Percentiles rank a stretch among this genome's conserved stretches.
phyloP scores from a whole-genome alignment of 768 basidiomycete genomes.

The Suillus variegatus region DNA sequence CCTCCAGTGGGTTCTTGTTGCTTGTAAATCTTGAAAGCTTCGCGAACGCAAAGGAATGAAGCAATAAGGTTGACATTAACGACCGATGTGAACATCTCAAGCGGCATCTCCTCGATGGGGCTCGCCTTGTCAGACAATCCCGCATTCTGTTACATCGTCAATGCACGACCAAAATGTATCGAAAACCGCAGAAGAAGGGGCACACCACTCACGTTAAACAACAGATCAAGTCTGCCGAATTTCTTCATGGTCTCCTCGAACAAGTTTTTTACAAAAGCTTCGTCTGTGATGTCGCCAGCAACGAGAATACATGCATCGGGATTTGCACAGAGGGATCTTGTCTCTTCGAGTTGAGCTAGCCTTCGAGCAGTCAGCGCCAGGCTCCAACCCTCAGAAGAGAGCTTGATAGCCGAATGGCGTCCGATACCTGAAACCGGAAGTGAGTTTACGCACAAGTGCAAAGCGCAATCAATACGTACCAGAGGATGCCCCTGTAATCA shows the following conservation, averaged over 20 bases:
- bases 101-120: conserved; percentile 59
- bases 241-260: conserved; percentile 53
- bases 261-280: conserved; percentile 59
- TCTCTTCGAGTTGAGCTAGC: conserved; percentile 56
- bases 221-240: conserved; percentile 71
- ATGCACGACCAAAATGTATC: background rate
- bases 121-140: conserved; percentile 53
- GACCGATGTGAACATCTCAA: conserved; percentile 64
- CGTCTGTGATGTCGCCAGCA: conserved; percentile 65
- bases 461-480: conserved; percentile 40
- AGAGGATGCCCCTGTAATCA: conserved; percentile 84
- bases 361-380: conserved; percentile 68
- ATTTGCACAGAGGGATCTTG: conserved; percentile 44
- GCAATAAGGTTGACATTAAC: conserved; percentile 73
- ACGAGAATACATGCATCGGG: conserved; percentile 42
- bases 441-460: background rate
- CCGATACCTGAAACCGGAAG: conserved; percentile 54
- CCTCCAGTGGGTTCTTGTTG: conserved; percentile 72
- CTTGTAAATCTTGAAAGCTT: conserved; percentile 77
- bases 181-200: background rate
- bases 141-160: conserved; percentile 58
- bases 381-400: conserved; percentile 70
- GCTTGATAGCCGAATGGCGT: conserved; percentile 61
- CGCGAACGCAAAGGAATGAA: conserved; percentile 74
- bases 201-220: conserved; percentile 69